Evolutionary conservation across 1,284 basidiomycete species (phyloP), one percentile per base, ranked within the genome.

Genomic region (Fistulina hepatica): DNA sequence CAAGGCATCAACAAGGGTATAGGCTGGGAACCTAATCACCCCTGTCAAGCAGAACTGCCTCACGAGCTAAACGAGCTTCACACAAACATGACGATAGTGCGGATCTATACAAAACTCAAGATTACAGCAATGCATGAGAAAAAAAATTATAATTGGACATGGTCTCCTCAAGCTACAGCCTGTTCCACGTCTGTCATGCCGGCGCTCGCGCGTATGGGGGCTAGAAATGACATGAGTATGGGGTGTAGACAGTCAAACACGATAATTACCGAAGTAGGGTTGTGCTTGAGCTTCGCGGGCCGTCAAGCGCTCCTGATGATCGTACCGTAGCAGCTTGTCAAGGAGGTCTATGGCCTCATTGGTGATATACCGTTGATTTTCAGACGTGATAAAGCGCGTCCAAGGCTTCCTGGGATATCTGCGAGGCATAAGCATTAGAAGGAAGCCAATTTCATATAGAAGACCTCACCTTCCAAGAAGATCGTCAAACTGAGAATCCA

Each of bases 331-430:
- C 33, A 98, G 70, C 63, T 93, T 93, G 65, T 98, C 94, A 45
- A 98, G 64, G 54, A 97, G 84, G 65, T 97, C 92, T 52, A 93
- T 84, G n/a, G 91, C 92, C 55, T 94, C 91, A 57, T 91, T 95
- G n/a, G 90, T 91, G 49, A 97, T 91, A 61, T 89, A 97, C 39
- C 92, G 78, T 60, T 95, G 90, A 59, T 97, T 97, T 56, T 98
- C 94, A 33, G 81, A 82, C 6, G 88, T 93, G 52, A 94, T 83
- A 60, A 95, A 94, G 44, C 81, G 73, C 34, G 84, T 79, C 92
- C 94, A 98, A 4, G 91, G 83, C 60, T 94, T 97, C 56, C 86
- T 77, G 43, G 83, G 82, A 64, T 93, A 93, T 59, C 88, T 85
- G 47, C 5, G 45, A 15, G 16, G 37, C 30, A 40, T 38, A 36